Evolutionary conservation across 345 rosid genomes (phyloP).

Genomic region (Kernera saxatilis): DNA sequence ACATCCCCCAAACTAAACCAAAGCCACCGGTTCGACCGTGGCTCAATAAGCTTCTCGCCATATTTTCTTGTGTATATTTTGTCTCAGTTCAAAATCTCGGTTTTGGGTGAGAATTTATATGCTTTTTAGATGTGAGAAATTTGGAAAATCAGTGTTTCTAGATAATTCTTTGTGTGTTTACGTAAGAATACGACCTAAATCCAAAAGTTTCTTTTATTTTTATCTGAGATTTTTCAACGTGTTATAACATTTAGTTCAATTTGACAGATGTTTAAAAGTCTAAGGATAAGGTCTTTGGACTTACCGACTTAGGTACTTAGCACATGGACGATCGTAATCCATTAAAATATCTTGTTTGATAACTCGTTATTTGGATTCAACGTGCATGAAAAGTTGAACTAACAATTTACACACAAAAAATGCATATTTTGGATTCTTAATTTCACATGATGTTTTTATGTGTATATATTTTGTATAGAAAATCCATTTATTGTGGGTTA

Average conservation of each 20-base stretch:
- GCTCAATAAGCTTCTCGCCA: not conserved
- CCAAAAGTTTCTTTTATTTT: not conserved
- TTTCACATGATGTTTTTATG: not conserved
- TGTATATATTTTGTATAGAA: no score
- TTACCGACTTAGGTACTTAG: no score
- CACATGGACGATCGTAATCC: not conserved
- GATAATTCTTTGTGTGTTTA: not conserved
- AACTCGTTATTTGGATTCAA: no score
- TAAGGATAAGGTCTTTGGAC: not conserved
- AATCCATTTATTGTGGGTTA: no score
- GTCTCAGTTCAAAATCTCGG: not conserved
- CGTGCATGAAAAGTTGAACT: not conserved
- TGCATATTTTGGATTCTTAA: not conserved
- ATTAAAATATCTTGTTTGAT: not conserved
- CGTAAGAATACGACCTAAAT: not conserved
- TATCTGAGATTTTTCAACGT: not conserved
- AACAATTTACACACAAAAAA: not conserved
- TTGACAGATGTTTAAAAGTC: not conserved
- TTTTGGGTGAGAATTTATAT: not conserved
- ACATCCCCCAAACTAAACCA: conserved; percentile 1
- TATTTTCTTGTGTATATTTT: not conserved
- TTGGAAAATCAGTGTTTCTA: not conserved
- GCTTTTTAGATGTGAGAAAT: not conserved
- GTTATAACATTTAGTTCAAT: not conserved
- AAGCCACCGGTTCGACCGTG: not conserved